Percentiles rank a stretch among this genome's conserved stretches.
Conservation (phyloP, 164 flowering plant genomes). For the Nymphaea colorata region DNA sequence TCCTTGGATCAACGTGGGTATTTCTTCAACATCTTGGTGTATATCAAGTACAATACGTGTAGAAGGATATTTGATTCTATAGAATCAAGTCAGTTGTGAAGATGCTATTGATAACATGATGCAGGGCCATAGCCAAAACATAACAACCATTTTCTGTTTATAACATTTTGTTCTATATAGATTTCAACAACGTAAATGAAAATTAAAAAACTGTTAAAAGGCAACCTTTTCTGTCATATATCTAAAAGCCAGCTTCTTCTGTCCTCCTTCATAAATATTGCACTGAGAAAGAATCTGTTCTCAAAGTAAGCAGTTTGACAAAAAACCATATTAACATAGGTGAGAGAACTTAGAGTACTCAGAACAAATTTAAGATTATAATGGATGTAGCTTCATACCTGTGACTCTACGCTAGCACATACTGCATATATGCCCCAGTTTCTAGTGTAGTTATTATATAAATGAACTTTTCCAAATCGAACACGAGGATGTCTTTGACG, state of each 20-base stretch:
- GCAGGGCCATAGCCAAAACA: too few relatives aligned
- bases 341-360: too few relatives aligned
- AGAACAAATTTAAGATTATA: too few relatives aligned
- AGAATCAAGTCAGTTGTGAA: too few relatives aligned
- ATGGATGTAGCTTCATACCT: constrained; percentile 23
- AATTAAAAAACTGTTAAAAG: not conserved
- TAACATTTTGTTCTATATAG: not conserved
- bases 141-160: not conserved
- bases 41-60: too few relatives aligned
- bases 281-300: constrained; percentile 70
- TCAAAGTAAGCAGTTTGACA: not conserved
- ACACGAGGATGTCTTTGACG: constrained; percentile 86
- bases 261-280: constrained; percentile 92
- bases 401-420: constrained; percentile 84
- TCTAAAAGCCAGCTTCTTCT: constrained; percentile 65
- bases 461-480: constrained; percentile 72
- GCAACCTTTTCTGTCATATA: constrained; percentile 67
- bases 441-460: constrained; percentile 80
- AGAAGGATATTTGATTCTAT: too few relatives aligned
- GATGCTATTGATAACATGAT: too few relatives aligned
- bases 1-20: too few relatives aligned
- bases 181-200: not conserved
- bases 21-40: too few relatives aligned
- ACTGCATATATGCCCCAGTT: constrained; percentile 88
- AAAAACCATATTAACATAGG: not conserved